These are phyloP conservation scores for Talaromyces sp. DNA, from an alignment of 2,329 filamentous ascomycete species.

Conservation along the genomic window DNA sequence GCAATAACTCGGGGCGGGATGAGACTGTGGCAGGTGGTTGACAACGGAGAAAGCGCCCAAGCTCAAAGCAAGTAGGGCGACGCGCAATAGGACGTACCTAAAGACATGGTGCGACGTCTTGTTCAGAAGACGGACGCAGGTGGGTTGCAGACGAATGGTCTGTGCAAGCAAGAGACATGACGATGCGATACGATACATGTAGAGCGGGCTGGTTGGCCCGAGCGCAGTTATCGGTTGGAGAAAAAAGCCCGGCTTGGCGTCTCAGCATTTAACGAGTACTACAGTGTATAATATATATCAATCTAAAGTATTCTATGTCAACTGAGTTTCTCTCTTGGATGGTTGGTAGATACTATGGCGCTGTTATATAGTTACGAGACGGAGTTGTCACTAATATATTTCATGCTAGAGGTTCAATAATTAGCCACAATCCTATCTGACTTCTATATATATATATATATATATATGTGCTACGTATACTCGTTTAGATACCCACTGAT, in stretches of 20 bases:
- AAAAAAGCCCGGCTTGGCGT: neutral
- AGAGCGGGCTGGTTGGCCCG: neutral
- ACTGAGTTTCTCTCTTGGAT: neutral
- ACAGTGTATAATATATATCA: neutral
- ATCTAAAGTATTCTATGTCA: neutral
- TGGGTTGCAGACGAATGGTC: neutral
- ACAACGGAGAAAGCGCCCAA: neutral
- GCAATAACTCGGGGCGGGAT: neutral
- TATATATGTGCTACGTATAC: too few species aligned
- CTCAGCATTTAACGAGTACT: neutral
- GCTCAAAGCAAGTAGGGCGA: neutral
- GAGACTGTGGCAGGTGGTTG: neutral
- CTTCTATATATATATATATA: too few species aligned
- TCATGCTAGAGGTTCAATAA: too few species aligned
- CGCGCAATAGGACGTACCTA: constrained; percentile 21
- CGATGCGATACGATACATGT: constrained; percentile 4
- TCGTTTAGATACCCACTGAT: too few species aligned
- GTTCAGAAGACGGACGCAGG: neutral
- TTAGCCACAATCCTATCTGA: too few species aligned
- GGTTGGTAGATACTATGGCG: too few species aligned
- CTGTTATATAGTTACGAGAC: too few species aligned
- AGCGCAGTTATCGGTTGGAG: neutral
- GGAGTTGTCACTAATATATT: too few species aligned
- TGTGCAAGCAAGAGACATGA: neutral
- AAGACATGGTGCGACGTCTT: constrained; percentile 23